phyloP scores from a whole-genome alignment of 441 rosid genomes.

The Adansonia grandidieri region DNA sequence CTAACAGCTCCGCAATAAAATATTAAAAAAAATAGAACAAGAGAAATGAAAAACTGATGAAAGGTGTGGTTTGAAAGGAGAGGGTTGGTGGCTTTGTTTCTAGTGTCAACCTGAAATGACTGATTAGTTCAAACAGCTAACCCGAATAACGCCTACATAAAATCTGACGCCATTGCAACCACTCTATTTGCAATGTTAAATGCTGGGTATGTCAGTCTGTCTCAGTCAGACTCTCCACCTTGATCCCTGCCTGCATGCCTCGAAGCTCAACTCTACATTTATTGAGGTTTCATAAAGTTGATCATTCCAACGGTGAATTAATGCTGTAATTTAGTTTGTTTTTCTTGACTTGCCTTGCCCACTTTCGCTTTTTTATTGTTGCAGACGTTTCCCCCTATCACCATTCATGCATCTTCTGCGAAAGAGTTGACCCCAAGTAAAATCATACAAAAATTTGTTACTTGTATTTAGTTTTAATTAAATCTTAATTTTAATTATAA shows the following conservation, averaged over 20 bases:
- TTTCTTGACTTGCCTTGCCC: not conserved
- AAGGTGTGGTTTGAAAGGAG: not conserved
- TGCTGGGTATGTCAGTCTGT: not conserved
- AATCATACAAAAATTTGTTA: too few relatives aligned
- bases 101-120: not conserved
- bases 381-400: not conserved
- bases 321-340: too few relatives aligned
- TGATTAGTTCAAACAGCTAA: not conserved
- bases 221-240: not conserved
- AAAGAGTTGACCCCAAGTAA: not conserved
- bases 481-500: too few relatives aligned
- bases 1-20: not conserved
- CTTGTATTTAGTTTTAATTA: too few relatives aligned
- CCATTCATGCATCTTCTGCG: not conserved
- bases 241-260: too few relatives aligned
- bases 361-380: not conserved
- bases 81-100: not conserved
- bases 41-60: not conserved
- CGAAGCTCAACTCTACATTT: not conserved
- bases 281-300: not conserved
- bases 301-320: not conserved
- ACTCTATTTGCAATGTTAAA: not conserved
- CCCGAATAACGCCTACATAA: not conserved
- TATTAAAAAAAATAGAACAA: not conserved
- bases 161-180: not conserved